Conservation (phyloP, 495 filamentous ascomycete species). For the Coniosporium apollinis region DNA sequence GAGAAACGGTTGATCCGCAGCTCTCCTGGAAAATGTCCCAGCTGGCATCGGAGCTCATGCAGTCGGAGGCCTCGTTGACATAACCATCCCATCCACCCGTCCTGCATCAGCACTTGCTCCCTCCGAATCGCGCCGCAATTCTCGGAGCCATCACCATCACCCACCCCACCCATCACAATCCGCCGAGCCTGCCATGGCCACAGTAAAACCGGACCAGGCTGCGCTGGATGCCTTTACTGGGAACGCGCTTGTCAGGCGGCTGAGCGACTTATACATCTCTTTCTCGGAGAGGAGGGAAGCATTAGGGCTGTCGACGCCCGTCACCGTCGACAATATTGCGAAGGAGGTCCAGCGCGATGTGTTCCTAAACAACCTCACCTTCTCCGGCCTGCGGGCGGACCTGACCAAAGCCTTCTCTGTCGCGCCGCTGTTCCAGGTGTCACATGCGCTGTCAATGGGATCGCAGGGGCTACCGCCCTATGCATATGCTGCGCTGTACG, state of each 20-base stretch:
- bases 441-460: slow-evolving; percentile 90
- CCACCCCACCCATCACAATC: background rate
- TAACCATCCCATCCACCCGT: too few relatives aligned
- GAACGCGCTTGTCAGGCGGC: slow-evolving; percentile 49
- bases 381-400: slow-evolving; percentile 86
- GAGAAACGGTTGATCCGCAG: too few relatives aligned
- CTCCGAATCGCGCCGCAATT: background rate
- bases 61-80: too few relatives aligned
- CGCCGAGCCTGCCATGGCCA: slow-evolving; percentile 3
- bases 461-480: slow-evolving; percentile 77
- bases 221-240: slow-evolving; percentile 49
- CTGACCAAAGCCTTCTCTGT: slow-evolving; percentile 89
- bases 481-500: slow-evolving; percentile 82
- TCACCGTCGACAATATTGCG: slow-evolving; percentile 77
- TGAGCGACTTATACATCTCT: slow-evolving; percentile 62
- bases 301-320: slow-evolving; percentile 81
- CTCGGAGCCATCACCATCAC: background rate
- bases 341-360: slow-evolving; percentile 91
- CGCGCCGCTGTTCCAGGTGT: slow-evolving; percentile 87
- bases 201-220: slow-evolving; percentile 5
- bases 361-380: slow-evolving; percentile 85
- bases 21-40: too few relatives aligned
- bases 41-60: too few relatives aligned
- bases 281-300: slow-evolving; percentile 75
- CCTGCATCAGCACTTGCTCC: too few relatives aligned